Base-by-base conservation (phyloP, 1,284 basidiomycete genomes). In the Sporisorium scitamineum region DNA sequence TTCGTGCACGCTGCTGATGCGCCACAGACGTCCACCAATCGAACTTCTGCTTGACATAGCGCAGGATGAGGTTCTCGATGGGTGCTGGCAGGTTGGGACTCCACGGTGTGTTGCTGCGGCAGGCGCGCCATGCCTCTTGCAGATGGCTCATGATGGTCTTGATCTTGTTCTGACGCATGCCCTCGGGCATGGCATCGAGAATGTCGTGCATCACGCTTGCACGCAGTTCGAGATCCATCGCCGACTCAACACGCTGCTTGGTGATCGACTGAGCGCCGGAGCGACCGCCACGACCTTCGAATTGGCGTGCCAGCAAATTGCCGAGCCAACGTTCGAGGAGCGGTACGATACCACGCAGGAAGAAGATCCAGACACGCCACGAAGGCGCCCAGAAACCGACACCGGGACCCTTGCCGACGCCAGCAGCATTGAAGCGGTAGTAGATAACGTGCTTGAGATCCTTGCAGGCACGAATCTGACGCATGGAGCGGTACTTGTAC, bases 181-280 rank as follows among this genome's bases (percentile, higher is more conserved):
- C 94, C 87, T 98, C 97, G 1, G 97, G 97, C 96, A 98, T 98
- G 94, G 88, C 88, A 76, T 87, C 85, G 51, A 80, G 89, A 78
- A 99, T 97, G 87, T 99, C 96, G 87, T 98, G 96, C 95, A 99
- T 98, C 80, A 99, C 96, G 57, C 95, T 95, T 0, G 97, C 97
- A 72, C 97, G 92, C 50, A 99, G 88, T 86, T 99, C 97, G 56
- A 99, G 89, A 86, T 99, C 97, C 83, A 97, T 99, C 85, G 98
- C 95, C 4, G 94, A 97, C 86, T 99, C 97, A 27, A 98, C 97
- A 83, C 96, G 92, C 87, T 99, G 97, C 87, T 99, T 99, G 27
- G 97, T 99, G 47, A 99, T 95, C 0, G 95, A 98, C 84, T 85
- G 86, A 5, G 85, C 85, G 45, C 86, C 84, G 87, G 98, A 97